Evolutionary conservation across 805 yeast species (phyloP).

Genomic region (Metschnikowia anglica): DNA sequence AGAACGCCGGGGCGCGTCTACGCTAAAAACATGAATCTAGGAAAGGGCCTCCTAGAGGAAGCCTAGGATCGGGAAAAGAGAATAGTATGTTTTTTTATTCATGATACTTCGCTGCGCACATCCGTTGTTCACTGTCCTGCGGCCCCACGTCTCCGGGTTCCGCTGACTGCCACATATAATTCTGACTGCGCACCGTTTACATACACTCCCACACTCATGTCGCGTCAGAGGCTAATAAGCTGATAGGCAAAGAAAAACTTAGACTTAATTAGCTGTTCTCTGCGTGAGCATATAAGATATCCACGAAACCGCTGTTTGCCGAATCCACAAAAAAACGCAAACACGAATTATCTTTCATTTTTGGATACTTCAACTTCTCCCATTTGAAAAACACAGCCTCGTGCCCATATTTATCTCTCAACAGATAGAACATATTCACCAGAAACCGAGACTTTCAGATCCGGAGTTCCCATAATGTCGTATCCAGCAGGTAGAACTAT

Average conservation of each 20-base stretch:
- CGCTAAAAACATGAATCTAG: slow-evolving; percentile 27
- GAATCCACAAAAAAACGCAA: too few species aligned
- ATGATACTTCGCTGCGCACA: too few species aligned
- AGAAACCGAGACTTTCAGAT: too few species aligned
- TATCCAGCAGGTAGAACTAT: slow-evolving; percentile 73
- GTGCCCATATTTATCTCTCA: slow-evolving; percentile 4
- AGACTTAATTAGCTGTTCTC: slow-evolving; percentile 3
- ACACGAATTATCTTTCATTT: not conserved
- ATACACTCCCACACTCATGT: slow-evolving; percentile 5
- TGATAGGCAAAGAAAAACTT: not conserved
- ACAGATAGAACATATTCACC: slow-evolving; percentile 1
- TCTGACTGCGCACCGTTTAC: slow-evolving; percentile 11
- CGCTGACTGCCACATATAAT: slow-evolving; percentile 9
- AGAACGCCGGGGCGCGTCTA: slow-evolving; percentile 86
- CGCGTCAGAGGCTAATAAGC: not conserved
- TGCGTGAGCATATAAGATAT: slow-evolving; percentile 4
- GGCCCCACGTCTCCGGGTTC: not conserved
- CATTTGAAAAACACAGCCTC: not conserved
- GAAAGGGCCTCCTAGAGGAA: not conserved
- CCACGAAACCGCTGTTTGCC: not conserved
- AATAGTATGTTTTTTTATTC: too few species aligned
- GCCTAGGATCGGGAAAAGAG: not conserved
- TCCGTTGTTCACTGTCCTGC: too few species aligned
- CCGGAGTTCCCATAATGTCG: slow-evolving; percentile 11
- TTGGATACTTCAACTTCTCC: slow-evolving; percentile 4